Conservation (phyloP, 2,329 filamentous ascomycete genomes). For the Sordariomycetes sp. region DNA sequence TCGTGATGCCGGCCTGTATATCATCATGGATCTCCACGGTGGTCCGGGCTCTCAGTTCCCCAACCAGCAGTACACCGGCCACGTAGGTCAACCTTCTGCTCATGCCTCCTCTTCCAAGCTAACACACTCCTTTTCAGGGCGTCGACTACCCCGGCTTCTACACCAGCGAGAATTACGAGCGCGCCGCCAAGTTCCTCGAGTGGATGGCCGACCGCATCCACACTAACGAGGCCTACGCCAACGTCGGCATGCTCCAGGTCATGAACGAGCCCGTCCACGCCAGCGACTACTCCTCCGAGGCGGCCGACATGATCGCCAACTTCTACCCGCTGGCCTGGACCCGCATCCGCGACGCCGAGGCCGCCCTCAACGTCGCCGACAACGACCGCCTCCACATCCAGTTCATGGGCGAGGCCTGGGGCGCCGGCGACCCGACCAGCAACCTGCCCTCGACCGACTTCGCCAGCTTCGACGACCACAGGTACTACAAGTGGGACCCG, state of each 20-base stretch:
- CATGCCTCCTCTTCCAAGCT: background rate
- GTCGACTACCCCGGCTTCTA: slow-evolving; percentile 37
- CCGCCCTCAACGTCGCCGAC: slow-evolving; percentile 25
- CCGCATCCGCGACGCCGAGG: slow-evolving; percentile 37
- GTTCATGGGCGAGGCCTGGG: slow-evolving; percentile 36
- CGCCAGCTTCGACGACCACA: slow-evolving; percentile 48
- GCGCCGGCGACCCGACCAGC: slow-evolving; percentile 41
- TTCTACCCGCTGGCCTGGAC: slow-evolving; percentile 1
- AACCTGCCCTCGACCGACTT: slow-evolving; percentile 30
- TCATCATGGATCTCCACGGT: slow-evolving; percentile 46
- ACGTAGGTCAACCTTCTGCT: background rate
- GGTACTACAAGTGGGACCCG: slow-evolving; percentile 45
- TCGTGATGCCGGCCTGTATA: slow-evolving; percentile 37
- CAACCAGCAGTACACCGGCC: slow-evolving; percentile 30
- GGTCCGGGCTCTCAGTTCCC: slow-evolving; percentile 34
- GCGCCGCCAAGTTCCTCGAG: slow-evolving; percentile 42
- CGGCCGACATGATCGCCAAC: slow-evolving; percentile 2
- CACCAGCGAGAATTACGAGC: slow-evolving; percentile 43
- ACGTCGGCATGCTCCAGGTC: slow-evolving; percentile 49
- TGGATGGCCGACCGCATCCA: slow-evolving; percentile 46
- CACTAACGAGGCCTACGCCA: slow-evolving; percentile 33
- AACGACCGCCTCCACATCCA: slow-evolving; percentile 41
- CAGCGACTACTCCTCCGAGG: slow-evolving; percentile 1
- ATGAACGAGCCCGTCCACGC: slow-evolving; percentile 41
- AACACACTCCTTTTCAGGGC: background rate